Evolutionary conservation across 805 yeast genomes (phyloP), one percentile per base, ranked within the genome.

Genomic region (Kodamaea laetipori): DNA sequence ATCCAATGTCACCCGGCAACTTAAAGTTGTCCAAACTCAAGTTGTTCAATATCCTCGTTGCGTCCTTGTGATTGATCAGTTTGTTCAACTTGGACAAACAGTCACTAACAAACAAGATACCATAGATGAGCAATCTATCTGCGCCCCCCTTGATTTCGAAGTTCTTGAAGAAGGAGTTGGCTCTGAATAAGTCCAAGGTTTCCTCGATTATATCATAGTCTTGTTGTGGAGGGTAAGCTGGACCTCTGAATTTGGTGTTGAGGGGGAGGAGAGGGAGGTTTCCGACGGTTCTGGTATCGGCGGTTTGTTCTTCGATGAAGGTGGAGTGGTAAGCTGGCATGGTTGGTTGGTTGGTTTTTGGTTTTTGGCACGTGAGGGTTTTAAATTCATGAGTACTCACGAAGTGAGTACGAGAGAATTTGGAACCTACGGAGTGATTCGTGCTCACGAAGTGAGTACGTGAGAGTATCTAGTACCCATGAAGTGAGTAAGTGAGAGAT

Each of bases 111-210:
- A 80, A 94, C 47, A 94, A 71, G 43, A 94, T 94, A 15, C 99
- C 99, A 63, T 94, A 94, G 55, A 95, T 90, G 47, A 94, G 73
- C 8, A 92, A 78, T 53, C 99, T 77, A 63, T 94, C 99, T 3
- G 97, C 85, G 16, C 95, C 86, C 9, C 97, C 96, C 64, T 89
- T 89, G 70, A 94, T 90, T 69, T 94, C 99, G 63, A 94, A 94
- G 73, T 94, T 94, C 63, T 87, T 86, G 78, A 94, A 94, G 68
- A 94, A 92, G 9, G 97, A 86, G 66, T 94, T 94, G 55, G 97
- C 97, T 53, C 99, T 77, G 67, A 94, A 94, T 43, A 94, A 74
- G 65, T 94, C 98, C 43, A 94, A 69, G 19, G 82, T 77, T 64
- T 94, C 99, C 63, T 94, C 99, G 45, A 87, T 77, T 45, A 94